phyloP scores from a whole-genome alignment of 768 basidiomycete species.

The Leccinum olivaceopallidum region DNA sequence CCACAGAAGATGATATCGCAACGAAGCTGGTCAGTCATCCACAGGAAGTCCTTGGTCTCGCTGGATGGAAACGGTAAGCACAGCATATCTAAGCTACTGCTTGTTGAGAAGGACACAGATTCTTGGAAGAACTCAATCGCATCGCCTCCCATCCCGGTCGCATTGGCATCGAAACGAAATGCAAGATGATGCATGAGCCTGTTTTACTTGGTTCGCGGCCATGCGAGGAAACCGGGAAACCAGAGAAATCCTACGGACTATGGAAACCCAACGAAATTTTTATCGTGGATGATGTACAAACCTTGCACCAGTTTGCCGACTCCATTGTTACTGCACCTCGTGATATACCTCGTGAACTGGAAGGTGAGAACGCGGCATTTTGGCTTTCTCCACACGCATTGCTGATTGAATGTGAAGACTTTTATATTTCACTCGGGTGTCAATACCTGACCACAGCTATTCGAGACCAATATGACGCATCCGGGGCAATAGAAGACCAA shows the following conservation, averaged over 20 bases:
- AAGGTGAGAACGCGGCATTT: constrained; percentile 46
- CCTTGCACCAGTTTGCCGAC: constrained; percentile 72
- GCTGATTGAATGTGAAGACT: constrained; percentile 38
- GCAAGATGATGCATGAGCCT: constrained; percentile 62
- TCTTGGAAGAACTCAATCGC: neutral
- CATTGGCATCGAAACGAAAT: neutral
- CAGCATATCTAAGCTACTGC: neutral
- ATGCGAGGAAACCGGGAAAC: constrained; percentile 18
- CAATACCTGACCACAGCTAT: constrained; percentile 67
- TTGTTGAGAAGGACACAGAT: constrained; percentile 39
- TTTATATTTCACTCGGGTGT: constrained; percentile 76
- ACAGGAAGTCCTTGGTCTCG: constrained; percentile 63
- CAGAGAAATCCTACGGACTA: constrained; percentile 61
- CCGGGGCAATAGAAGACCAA: constrained; percentile 46
- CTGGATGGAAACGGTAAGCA: constrained; percentile 50
- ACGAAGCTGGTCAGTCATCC: constrained; percentile 66
- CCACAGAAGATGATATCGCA: constrained; percentile 75
- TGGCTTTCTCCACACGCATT: neutral
- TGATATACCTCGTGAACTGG: constrained; percentile 88
- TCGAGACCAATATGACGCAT: constrained; percentile 66
- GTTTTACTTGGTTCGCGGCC: constrained; percentile 57
- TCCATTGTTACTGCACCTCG: constrained; percentile 74
- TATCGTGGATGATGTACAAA: constrained; percentile 80
- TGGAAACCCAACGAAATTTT: constrained; percentile 65
- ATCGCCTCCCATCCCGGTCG: neutral